A percentile compares a stretch with the other conserved stretches of the same genome.
Evolutionary conservation across 768 basidiomycete species (phyloP).

Genomic region (Fomitopsis pulvina): DNA sequence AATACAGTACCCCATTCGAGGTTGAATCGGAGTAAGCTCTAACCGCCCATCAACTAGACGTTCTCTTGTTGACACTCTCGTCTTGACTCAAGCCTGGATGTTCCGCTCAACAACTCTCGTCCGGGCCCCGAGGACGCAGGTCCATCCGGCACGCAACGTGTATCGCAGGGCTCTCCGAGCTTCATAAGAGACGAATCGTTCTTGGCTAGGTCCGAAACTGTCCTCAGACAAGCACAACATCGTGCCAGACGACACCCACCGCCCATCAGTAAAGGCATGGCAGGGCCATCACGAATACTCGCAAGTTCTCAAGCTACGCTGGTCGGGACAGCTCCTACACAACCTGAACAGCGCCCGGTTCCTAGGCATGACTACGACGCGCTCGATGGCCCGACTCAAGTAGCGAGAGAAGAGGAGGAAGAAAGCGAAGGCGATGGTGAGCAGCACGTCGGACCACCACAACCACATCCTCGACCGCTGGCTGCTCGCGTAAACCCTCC

Average conservation of each 20-base stretch:
- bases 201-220: no score
- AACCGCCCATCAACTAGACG: no score
- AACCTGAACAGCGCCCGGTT: neutral
- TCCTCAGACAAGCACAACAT: no score
- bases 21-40: no score
- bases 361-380: neutral
- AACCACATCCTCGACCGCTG: neutral
- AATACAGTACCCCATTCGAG: neutral
- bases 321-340: neutral
- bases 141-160: slow-evolving; percentile 12
- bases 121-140: slow-evolving; percentile 12
- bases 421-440: neutral
- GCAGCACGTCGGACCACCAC: neutral
- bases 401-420: neutral
- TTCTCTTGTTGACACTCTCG: neutral
- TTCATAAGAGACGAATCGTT: no score
- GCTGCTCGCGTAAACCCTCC: neutral
- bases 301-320: slow-evolving; percentile 6
- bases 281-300: neutral
- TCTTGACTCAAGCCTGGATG: neutral
- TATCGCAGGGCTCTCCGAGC: slow-evolving; percentile 2
- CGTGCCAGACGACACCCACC: neutral
- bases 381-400: neutral
- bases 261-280: neutral
- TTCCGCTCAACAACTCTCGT: neutral